Base-by-base conservation (phyloP, 192 early-diverging fungal genomes). In the Podila minutissima region DNA sequence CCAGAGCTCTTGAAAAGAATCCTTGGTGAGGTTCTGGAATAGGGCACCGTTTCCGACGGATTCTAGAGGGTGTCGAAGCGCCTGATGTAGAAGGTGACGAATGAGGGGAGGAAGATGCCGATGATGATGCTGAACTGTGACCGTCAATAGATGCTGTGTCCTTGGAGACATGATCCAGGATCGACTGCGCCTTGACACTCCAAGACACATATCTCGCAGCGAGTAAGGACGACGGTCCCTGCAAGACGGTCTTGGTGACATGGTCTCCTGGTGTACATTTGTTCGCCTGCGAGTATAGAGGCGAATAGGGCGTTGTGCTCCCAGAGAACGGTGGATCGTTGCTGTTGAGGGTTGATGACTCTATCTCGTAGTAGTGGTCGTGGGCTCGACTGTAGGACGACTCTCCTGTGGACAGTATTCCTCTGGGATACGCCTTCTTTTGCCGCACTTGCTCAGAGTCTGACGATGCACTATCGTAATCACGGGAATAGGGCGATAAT, bases 181-280 rank as follows among this genome's bases (percentile, higher is more conserved):
- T 79, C 0, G 76, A 79, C 32, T 79, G 76, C n/a, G 76, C 76
- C 41, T 79, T 79, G 70, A 72, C 76, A 35, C 76, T 79, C 76
- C 76, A 79, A 5, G 76, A 79, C 20, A 72, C 58, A 59, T 79
- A 79, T 57, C 61, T 53, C 28, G 50, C 58, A 6, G 76, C 76
- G 41, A 79, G 31, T 29, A 79, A 33, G 3, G 76, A 67, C 0
- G 76, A 72, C 0, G 76, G 76, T 19, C 76, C 70, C 19, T 79
- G 76, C 8, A 79, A 49, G 3, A 79, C 70, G 17, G 67, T 79
- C 59, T 68, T 68, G 26, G 76, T 63, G 38, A 69, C 65, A 64
- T 65, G 22, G 32, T 79, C 70, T 2, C 61, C 41, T 10, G 59
- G 65, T 22, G n/a, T 64, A 26, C 28, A 13, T 0, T 59, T 48